A percentile compares a stretch with the other conserved stretches of the same genome.
These are phyloP conservation scores for Domatiomyces globalis DNA, from an alignment of 2,329 filamentous ascomycete species.

Conservation along the genomic window DNA sequence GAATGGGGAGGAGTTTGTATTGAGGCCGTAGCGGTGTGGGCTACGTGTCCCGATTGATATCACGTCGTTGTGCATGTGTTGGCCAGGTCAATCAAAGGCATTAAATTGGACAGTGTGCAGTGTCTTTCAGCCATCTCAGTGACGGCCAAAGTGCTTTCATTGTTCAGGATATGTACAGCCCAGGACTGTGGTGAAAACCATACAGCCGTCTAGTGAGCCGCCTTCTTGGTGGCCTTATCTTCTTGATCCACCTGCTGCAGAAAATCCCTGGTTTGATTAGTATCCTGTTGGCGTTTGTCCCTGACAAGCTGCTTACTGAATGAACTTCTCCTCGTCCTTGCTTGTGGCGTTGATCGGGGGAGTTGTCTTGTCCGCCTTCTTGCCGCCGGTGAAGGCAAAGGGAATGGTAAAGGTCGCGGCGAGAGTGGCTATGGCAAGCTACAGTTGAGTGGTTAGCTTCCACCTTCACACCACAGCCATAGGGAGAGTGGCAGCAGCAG, in stretches of 20 bases:
- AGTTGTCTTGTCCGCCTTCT: slow-evolving; percentile 33
- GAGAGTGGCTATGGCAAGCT: slow-evolving; percentile 50
- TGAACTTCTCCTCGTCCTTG: slow-evolving; percentile 55
- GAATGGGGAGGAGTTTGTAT: slow-evolving; percentile 19
- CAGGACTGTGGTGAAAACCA: background rate
- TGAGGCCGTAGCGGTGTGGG: slow-evolving; percentile 15
- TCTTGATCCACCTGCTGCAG: slow-evolving; percentile 36
- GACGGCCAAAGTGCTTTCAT: background rate
- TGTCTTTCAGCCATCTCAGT: too few relatives aligned
- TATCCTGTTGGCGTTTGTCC: background rate
- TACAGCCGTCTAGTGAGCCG: slow-evolving; percentile 9
- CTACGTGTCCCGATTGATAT: background rate
- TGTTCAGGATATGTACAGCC: background rate
- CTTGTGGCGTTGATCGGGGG: slow-evolving; percentile 51
- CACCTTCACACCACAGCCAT: slow-evolving; percentile 2
- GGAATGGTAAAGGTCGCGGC: slow-evolving; percentile 35
- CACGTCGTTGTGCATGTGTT: background rate
- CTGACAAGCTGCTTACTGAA: slow-evolving; percentile 40
- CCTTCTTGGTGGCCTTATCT: slow-evolving; percentile 26
- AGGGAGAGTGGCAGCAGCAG: slow-evolving; percentile 1
- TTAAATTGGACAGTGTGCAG: too few relatives aligned
- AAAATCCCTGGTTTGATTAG: slow-evolving; percentile 30
- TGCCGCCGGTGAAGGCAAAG: slow-evolving; percentile 32
- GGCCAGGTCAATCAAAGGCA: background rate
- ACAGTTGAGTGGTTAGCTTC: slow-evolving; percentile 5